A percentile compares a stretch with the other conserved stretches of the same genome.
Evolutionary conservation across 257 asterid species (phyloP).

Genomic region (Thymus quinquecostatus): DNA sequence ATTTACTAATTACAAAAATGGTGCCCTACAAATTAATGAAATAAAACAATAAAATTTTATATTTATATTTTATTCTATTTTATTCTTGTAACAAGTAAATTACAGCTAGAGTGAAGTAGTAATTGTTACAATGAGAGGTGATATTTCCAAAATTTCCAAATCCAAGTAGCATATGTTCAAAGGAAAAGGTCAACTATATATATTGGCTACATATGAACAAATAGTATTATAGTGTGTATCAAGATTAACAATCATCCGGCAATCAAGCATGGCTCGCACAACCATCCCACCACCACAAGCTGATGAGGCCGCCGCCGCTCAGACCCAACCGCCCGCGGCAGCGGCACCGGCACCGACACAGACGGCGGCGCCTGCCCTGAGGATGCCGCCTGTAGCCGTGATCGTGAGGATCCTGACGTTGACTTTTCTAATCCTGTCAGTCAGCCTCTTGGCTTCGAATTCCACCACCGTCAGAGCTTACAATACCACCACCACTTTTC

Average conservation of each 20-base stretch:
- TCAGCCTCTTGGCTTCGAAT: constrained; percentile 28
- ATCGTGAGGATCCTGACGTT: constrained; percentile 22
- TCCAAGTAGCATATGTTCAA: background rate
- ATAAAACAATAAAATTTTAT: too few species aligned
- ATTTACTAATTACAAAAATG: too few species aligned
- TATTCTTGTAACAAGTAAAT: too few species aligned
- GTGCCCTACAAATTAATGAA: too few species aligned
- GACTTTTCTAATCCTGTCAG: constrained; percentile 20
- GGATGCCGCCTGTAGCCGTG: constrained; percentile 6
- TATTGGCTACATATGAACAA: background rate
- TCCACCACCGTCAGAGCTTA: constrained; percentile 3
- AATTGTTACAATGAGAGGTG: background rate
- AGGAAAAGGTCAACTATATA: too few species aligned
- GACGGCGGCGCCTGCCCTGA: background rate
- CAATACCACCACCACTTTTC: background rate
- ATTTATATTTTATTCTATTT: too few species aligned
- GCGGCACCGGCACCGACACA: background rate
- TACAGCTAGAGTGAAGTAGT: background rate
- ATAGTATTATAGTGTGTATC: background rate
- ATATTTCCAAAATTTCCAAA: background rate
- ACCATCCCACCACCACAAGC: background rate
- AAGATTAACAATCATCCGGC: background rate
- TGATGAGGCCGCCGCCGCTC: background rate
- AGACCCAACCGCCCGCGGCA: background rate
- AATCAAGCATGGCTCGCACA: constrained; percentile 10